A percentile compares a stretch with the other conserved stretches of the same genome.
phyloP scores from a whole-genome alignment of 257 asterid genomes.

The Jasminum sambac region DNA sequence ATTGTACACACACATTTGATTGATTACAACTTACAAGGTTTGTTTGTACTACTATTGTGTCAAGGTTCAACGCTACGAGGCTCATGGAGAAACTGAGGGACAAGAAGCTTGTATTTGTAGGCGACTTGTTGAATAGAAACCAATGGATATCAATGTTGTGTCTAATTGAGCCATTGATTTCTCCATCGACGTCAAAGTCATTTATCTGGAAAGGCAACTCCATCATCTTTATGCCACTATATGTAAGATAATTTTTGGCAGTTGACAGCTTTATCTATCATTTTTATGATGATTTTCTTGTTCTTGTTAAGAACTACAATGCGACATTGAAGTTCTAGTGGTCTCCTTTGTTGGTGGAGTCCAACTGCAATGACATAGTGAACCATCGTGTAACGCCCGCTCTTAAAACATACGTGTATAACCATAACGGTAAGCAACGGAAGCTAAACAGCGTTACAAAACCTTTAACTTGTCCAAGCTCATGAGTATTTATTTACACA shows the following conservation, averaged over 20 bases:
- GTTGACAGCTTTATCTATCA: neutral
- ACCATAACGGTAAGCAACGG: too few species aligned
- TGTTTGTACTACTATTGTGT: too few species aligned
- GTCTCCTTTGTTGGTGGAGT: conserved; percentile 52
- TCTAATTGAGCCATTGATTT: conserved; percentile 33
- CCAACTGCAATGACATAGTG: conserved; percentile 41
- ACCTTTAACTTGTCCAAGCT: too few species aligned
- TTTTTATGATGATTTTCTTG: neutral
- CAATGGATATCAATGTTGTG: conserved; percentile 46
- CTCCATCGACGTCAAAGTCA: conserved; percentile 16
- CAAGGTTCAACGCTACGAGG: conserved; percentile 39
- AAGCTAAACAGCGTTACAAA: too few species aligned
- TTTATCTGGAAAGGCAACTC: neutral
- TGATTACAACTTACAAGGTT: too few species aligned
- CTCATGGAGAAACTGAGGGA: conserved; percentile 36
- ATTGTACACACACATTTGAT: too few species aligned
- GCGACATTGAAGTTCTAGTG: conserved; percentile 49
- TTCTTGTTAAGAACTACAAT: conserved; percentile 42
- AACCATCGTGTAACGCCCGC: conserved; percentile 36
- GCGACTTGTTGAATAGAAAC: conserved; percentile 44
- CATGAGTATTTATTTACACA: too few species aligned
- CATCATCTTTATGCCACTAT: conserved; percentile 25
- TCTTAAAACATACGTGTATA: too few species aligned
- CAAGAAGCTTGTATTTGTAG: conserved; percentile 42
- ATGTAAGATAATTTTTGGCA: conserved; percentile 5